phyloP scores from a whole-genome alignment of 179 eudicot genomes.

The Camellia oleifera region DNA sequence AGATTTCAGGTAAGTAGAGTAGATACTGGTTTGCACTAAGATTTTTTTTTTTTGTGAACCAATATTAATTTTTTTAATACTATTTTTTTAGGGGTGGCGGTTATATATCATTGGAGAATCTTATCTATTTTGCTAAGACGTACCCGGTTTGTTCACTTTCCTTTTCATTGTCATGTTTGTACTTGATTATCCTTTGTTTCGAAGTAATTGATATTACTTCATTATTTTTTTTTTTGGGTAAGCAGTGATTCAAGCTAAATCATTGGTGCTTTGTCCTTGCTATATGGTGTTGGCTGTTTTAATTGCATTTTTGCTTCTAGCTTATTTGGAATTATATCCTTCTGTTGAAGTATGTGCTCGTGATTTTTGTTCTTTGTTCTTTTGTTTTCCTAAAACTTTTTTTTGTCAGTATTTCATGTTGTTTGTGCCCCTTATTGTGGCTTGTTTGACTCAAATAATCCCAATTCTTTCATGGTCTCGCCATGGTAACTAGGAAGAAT shows the following conservation, averaged over 20 bases:
- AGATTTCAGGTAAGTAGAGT: constrained; percentile 72
- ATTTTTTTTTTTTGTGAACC: neutral
- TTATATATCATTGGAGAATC: constrained; percentile 89
- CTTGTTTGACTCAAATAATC: neutral
- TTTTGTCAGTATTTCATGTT: neutral
- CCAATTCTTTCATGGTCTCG: neutral
- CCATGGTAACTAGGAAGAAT: neutral
- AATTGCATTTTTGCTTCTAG: neutral
- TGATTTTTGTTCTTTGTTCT: neutral
- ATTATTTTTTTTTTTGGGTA: too few species aligned
- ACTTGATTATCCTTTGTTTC: neutral
- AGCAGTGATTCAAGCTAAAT: neutral
- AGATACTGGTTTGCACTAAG: neutral
- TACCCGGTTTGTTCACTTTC: constrained; percentile 68
- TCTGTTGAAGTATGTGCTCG: too few species aligned
- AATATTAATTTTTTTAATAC: constrained; percentile 17
- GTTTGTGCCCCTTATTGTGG: neutral
- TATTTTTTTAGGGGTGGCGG: constrained; percentile 89
- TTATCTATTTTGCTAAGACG: constrained; percentile 80
- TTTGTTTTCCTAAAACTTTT: neutral
- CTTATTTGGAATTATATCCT: neutral
- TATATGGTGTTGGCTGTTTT: neutral
- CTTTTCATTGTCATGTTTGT: constrained; percentile 3
- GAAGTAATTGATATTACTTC: neutral
- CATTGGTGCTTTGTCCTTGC: neutral